Evolutionary conservation across 495 filamentous ascomycete genomes (phyloP).

Genomic region (Tuber brumale): DNA sequence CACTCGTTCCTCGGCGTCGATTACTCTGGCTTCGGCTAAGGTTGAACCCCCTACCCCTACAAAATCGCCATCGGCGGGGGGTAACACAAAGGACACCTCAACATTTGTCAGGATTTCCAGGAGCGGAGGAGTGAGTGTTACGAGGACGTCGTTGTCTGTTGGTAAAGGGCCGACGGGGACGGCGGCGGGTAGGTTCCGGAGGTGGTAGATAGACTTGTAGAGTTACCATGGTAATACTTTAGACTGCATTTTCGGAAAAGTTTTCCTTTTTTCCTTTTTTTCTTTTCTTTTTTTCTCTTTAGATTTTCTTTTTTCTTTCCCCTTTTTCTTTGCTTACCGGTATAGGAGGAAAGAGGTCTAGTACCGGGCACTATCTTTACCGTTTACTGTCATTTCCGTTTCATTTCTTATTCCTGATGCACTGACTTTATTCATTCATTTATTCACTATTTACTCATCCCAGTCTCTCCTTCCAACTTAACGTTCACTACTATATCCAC

Average conservation of each 20-base stretch:
- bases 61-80: background rate
- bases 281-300: background rate
- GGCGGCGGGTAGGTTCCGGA: background rate
- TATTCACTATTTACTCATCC: background rate
- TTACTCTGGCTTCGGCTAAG: background rate
- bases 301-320: background rate
- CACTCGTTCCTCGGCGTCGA: background rate
- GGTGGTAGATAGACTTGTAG: background rate
- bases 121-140: background rate
- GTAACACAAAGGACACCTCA: background rate
- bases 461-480: background rate
- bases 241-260: background rate
- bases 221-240: too few species aligned
- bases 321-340: background rate
- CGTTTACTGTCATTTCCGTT: background rate
- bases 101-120: background rate
- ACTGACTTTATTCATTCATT: background rate
- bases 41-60: background rate
- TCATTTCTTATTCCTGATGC: background rate
- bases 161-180: background rate
- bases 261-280: background rate
- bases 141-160: background rate
- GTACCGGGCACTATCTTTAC: background rate
- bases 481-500: background rate
- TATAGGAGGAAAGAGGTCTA: background rate